Percentiles rank a stretch among this genome's conserved stretches.
phyloP scores from a whole-genome alignment of 371 early-diverging fungal species.

The Mucor lusitanicus region DNA sequence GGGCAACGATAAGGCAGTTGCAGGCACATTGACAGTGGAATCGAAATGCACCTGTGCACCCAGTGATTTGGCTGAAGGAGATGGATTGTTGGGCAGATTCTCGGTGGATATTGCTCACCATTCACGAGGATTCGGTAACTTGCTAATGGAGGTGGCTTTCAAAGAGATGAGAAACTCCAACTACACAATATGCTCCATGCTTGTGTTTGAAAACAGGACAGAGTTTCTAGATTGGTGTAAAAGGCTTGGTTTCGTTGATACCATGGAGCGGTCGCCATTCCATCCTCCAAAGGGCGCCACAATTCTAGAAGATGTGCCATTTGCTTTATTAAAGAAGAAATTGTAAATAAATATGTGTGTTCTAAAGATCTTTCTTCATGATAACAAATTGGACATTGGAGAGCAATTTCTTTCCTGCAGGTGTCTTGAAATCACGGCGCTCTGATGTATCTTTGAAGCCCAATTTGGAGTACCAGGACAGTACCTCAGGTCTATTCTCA shows the following conservation, averaged over 20 bases:
- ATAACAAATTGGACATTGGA: constrained; percentile 11
- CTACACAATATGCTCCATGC: constrained; percentile 30
- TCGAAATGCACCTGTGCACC: background rate
- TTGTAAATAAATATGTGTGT: background rate
- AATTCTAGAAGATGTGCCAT: background rate
- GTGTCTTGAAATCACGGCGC: constrained; percentile 19
- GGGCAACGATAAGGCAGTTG: constrained; percentile 12
- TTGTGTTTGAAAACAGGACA: constrained; percentile 46
- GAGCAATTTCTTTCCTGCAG: background rate
- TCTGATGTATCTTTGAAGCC: constrained; percentile 56
- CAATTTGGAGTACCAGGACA: constrained; percentile 52
- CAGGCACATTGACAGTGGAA: constrained; percentile 17
- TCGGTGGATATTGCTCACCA: constrained; percentile 39
- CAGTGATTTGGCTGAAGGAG: background rate
- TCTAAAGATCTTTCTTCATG: constrained; percentile 11
- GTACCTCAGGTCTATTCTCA: constrained; percentile 48
- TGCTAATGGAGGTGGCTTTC: constrained; percentile 33
- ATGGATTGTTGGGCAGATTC: constrained; percentile 31
- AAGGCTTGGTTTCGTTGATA: constrained; percentile 50
- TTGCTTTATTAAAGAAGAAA: background rate
- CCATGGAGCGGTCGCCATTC: constrained; percentile 40
- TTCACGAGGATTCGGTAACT: constrained; percentile 45
- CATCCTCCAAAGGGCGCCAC: background rate
- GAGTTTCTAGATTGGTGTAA: constrained; percentile 51
- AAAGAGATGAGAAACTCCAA: constrained; percentile 22